These are phyloP conservation scores for Fusarium oxysporum DNA, from an alignment of 2,329 filamentous ascomycete genomes.

Conservation along the genomic window DNA sequence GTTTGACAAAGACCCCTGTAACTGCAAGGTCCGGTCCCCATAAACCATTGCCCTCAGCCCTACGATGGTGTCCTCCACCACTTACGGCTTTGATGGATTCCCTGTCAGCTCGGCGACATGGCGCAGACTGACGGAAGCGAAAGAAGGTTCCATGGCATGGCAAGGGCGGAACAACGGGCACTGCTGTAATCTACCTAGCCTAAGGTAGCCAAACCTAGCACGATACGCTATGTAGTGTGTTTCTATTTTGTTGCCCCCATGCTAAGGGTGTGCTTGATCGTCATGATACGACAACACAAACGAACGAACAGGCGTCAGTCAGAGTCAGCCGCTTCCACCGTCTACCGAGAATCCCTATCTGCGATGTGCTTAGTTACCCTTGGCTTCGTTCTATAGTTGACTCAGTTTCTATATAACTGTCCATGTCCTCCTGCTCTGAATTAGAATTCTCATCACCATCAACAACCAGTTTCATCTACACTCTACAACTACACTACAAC, in stretches of 20 bases:
- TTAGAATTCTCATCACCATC: slow-evolving; percentile 28
- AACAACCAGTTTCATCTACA: slow-evolving; percentile 13
- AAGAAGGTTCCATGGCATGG: slow-evolving; percentile 30
- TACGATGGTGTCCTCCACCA: slow-evolving; percentile 32
- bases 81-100: slow-evolving; percentile 23
- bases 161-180: slow-evolving; percentile 17
- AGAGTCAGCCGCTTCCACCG: slow-evolving; percentile 33
- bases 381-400: slow-evolving; percentile 4
- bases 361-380: background rate
- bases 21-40: slow-evolving; percentile 25
- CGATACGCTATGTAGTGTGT: slow-evolving; percentile 13
- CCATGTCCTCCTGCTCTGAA: slow-evolving; percentile 8
- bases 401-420: slow-evolving; percentile 33
- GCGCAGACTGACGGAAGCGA: slow-evolving; percentile 32
- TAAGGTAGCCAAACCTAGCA: background rate
- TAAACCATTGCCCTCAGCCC: slow-evolving; percentile 32
- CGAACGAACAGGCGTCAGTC: slow-evolving; percentile 38
- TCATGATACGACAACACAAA: slow-evolving; percentile 31
- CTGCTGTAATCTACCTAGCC: slow-evolving; percentile 20
- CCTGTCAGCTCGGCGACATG: slow-evolving; percentile 42
- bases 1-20: slow-evolving; percentile 19
- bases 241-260: slow-evolving; percentile 42
- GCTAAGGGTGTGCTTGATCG: slow-evolving; percentile 26
- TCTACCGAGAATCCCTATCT: slow-evolving; percentile 20
- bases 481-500: slow-evolving; percentile 13